Evolutionary conservation across 768 basidiomycete genomes (phyloP).

Genomic region (Tulasnella sp.): DNA sequence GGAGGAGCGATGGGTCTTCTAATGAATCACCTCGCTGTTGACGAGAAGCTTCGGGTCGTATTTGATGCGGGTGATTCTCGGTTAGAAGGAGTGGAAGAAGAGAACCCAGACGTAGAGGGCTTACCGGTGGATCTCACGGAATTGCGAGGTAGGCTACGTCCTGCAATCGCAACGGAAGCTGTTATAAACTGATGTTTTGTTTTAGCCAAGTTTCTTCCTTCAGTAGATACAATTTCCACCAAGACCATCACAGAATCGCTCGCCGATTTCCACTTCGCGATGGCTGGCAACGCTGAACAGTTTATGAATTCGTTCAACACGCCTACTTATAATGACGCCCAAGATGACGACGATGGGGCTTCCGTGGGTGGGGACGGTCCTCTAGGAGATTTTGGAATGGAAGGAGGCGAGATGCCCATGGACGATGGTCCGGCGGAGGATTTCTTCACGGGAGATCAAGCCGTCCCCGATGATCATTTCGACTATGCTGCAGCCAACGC

Average conservation of each 20-base stretch:
- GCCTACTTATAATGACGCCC: conserved; percentile 44
- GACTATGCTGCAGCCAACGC: conserved; percentile 32
- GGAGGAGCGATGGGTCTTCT: conserved; percentile 92
- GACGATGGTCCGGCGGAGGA: conserved; percentile 48
- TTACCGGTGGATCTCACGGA: conserved; percentile 52
- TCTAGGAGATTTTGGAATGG: conserved; percentile 14
- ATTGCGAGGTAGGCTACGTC: conserved; percentile 52
- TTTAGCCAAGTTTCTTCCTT: conserved; percentile 68
- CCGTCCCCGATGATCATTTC: conserved; percentile 47
- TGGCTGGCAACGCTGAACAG: conserved; percentile 41
- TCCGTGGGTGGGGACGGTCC: conserved; percentile 27
- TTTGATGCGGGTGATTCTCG: conserved; percentile 94
- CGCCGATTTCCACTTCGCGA: conserved; percentile 66
- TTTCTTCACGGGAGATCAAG: conserved; percentile 65
- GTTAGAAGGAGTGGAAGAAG: conserved; percentile 66
- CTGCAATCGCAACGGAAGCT: conserved; percentile 5
- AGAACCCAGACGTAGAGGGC: conserved; percentile 59
- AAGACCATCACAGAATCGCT: conserved; percentile 80
- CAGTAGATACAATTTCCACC: conserved; percentile 57
- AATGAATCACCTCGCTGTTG: conserved; percentile 92
- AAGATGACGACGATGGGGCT: conserved; percentile 34
- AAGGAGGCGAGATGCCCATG: conserved; percentile 23
- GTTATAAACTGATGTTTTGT: conserved; percentile 19
- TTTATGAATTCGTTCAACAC: conserved; percentile 52
- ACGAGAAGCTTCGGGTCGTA: conserved; percentile 82